Base-by-base conservation (phyloP, 2,329 filamentous ascomycete genomes). In the Ophiostoma triangulosporum region DNA sequence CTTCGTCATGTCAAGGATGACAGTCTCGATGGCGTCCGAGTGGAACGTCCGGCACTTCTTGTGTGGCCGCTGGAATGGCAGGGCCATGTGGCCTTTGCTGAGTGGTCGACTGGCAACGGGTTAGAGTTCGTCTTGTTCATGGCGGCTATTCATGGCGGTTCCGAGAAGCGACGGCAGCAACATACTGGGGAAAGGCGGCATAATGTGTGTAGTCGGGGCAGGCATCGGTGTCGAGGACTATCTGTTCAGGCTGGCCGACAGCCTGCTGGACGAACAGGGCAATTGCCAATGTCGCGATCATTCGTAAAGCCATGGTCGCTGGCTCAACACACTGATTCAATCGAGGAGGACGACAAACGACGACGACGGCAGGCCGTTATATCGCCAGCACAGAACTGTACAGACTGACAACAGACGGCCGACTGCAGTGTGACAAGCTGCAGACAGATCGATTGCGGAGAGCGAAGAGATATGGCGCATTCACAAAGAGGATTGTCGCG, bases 61-160 rank as follows among this genome's bases (percentile, higher is more conserved):
- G 31, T 83, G 79, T 3, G 93, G 93, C 55, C 93, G 78, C 66
- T 98, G 93, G 67, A 81, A 97, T 0, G 93, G 89, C 1, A 98
- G 75, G 51, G 75, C 73, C 63, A 94, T 75, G 4, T 86, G 84
- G 1, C 93, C 93, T 20, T 82, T 73, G 66, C 88, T 95, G 57
- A 84, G 78, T 1, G 93, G 93, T 20, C 74, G 75, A 65, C 89
- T 95, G 46, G 8, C n/a, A 20, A 20, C 36, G 15, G 5, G 36
- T 45, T 17, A 52, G n/a, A n/a, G n/a, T n/a, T n/a, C n/a, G n/a
- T n/a, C n/a, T n/a, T n/a, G n/a, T n/a, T n/a, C n/a, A n/a, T n/a
- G n/a, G n/a, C n/a, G n/a, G n/a, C 31, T 6, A 9, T 17, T 20
- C 3, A 38, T 38, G 17, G 17, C 8, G 17, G 1, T 6, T 38